Base-by-base conservation (phyloP, 2,329 filamentous ascomycete species). In the Geosmithia morbida region DNA sequence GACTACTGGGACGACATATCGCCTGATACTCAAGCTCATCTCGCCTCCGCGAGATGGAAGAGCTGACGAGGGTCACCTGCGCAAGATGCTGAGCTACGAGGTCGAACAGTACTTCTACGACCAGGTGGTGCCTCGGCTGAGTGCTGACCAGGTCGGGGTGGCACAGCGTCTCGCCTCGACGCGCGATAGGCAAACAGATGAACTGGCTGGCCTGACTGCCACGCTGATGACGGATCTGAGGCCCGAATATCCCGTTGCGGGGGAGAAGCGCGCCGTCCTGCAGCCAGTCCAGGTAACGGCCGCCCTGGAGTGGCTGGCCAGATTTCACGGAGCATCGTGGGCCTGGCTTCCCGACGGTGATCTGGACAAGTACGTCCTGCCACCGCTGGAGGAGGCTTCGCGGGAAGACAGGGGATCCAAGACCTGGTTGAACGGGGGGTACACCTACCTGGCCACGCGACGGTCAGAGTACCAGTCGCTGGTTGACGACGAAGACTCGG, bases 91-190 rank as follows among this genome's bases (percentile, higher is more conserved):
- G 26, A 82, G 77, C 55, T 85, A 85, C 52, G 68, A 79, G 43
- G 76, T 82, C 3, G 81, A 85, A 59, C 78, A 81, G 54, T 72
- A 72, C 52, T 85, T 85, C 52, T 85, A 85, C 56, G 64, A 63
- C 2, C 57, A 71, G 2, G 58, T 84, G 11, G 76, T 75, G 0
- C 72, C 75, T 0, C 56, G 55, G 0, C 57, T 84, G 2, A 16
- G 14, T 16, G 56, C 61, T 0, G 55, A 59, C 0, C 56, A 63
- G 0, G 57, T 74, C 1, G 65, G 69, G 0, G 69, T 80, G 1
- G 74, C 77, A 0, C 60, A 64, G 18, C 77, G 71, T 37, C 49
- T 79, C 2, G 66, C 64, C 0, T 76, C 65, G 20, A 73, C 65
- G 2, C 55, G 58, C 22, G 52, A 56, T 14, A 55, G 58, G 54